Evolutionary conservation across 371 early-diverging fungal species (phyloP), one percentile per base, ranked within the genome.

Genomic region (Rhizopus arrhizus): DNA sequence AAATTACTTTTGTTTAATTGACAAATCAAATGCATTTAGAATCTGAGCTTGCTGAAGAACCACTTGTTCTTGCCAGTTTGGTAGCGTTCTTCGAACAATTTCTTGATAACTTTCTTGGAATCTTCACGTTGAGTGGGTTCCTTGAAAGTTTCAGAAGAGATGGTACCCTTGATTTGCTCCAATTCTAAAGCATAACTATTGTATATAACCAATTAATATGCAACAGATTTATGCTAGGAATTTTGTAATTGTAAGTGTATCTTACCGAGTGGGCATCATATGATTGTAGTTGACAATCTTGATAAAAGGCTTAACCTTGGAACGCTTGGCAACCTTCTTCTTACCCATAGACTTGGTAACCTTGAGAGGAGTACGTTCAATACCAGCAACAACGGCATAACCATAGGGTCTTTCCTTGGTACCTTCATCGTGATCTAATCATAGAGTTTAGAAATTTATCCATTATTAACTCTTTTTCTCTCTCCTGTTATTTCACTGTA

Each of bases 11-110:
- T 22, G 22, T 29, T 42, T 42, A 43, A 43, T 43, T 43, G 43
- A 43, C 32, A 55, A 43, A 43, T 58, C 49, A 59, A 43, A 40
- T 11, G 11, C 36, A 62, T 66, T 92, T 91, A 94, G 91, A 95
- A 94, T 73, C 95, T 89, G 73, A 98, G 95, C 92, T 97, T 97
- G 84, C 91, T 89, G 89, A 98, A 98, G 92, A 98, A 97, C 98
- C 98, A 98, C 91, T 94, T 95, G 93, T 95, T 95, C 91, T 96
- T 96, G 75, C 98, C 98, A 67, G 88, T 81, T 79, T 87, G 87
- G 88, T 96, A 95, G 80, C 83, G 79, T 83, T 96, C 93, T 87
- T 97, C 89, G 73, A 98, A 90, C 68, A 90, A 82, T 89, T 90
- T 93, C 86, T 90, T 93, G 84, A 97, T 82, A 66, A 88, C 73